Evolutionary conservation across 208 protist species (phyloP).

Genomic region (Willaertia magna): DNA sequence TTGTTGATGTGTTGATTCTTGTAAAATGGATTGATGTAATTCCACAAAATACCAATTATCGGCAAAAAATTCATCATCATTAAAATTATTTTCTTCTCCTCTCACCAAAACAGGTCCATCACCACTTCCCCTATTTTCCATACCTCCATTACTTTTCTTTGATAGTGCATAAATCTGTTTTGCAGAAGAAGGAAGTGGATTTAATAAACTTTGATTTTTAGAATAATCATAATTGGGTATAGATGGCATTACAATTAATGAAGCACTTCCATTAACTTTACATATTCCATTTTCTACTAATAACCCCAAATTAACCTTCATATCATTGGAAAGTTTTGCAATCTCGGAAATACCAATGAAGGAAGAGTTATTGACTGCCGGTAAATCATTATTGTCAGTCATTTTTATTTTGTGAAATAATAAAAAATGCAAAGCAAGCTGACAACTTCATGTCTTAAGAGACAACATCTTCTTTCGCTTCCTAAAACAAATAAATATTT

Average conservation of each 20-base stretch:
- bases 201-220: not conserved
- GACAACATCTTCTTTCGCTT: no score
- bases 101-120: no score
- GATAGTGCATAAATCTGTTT: not conserved
- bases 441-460: no score
- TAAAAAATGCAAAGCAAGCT: no score
- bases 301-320: not conserved
- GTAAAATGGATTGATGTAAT: not conserved
- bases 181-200: not conserved
- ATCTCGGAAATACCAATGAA: not conserved
- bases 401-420: no score
- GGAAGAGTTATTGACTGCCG: no score
- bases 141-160: not conserved
- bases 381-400: no score
- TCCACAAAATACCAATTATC: slow-evolving; percentile 14
- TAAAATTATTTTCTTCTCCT: not conserved
- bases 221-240: not conserved
- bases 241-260: not conserved
- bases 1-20: not conserved
- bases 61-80: not conserved
- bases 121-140: not conserved
- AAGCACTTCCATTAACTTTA: not conserved
- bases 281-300: slow-evolving; percentile 1
- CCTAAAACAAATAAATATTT: no score
- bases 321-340: not conserved